Conservation (phyloP, 2,329 filamentous ascomycete species). For the Diaporthe citrichinensis region DNA sequence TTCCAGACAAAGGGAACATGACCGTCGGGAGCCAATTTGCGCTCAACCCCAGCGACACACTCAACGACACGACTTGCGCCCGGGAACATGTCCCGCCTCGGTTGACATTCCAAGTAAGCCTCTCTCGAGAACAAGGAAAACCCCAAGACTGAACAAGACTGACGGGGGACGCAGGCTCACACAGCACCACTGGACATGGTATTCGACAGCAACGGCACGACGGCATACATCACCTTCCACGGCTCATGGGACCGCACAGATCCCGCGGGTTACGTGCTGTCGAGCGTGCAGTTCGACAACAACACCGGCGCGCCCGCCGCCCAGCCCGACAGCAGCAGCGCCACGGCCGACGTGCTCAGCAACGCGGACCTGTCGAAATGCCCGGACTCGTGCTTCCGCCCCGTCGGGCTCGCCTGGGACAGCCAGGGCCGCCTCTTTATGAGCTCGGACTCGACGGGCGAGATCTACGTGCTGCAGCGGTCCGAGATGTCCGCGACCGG, state of each 20-base stretch:
- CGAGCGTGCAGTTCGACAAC: constrained; percentile 56
- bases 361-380: constrained; percentile 68
- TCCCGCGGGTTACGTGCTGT: constrained; percentile 57
- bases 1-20: constrained; percentile 59
- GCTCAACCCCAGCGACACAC: constrained; percentile 48
- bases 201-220: constrained; percentile 70
- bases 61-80: constrained; percentile 62
- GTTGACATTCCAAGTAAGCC: constrained; percentile 63
- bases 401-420: constrained; percentile 71
- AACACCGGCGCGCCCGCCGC: constrained; percentile 58
- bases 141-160: background rate
- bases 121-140: background rate
- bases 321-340: constrained; percentile 58
- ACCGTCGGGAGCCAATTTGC: constrained; percentile 66
- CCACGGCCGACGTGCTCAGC: constrained; percentile 66
- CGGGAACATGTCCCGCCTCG: constrained; percentile 62
- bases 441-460: constrained; percentile 74
- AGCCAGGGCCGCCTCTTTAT: constrained; percentile 70
- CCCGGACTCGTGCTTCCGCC: constrained; percentile 72
- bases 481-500: constrained; percentile 40
- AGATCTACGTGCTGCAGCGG: constrained; percentile 70
- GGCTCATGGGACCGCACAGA: constrained; percentile 71
- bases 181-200: constrained; percentile 80
- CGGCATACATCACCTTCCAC: constrained; percentile 79
- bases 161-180: constrained; percentile 62